Conservation (phyloP, 768 basidiomycete species). For the Kwoniella dejecticola region DNA sequence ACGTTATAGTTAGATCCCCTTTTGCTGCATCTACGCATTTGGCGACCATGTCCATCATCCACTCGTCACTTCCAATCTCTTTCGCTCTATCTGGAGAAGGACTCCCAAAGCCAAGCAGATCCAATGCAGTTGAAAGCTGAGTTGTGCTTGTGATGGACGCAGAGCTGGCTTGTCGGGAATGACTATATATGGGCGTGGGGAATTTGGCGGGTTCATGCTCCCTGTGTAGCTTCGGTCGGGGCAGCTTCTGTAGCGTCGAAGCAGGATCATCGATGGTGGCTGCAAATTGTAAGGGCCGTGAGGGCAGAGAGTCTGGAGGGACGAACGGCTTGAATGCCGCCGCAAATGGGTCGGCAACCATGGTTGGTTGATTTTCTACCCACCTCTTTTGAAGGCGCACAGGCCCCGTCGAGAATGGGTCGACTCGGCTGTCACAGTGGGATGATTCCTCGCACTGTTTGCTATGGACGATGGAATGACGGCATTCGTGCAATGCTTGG, state of each 20-base stretch:
- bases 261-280: constrained; percentile 29
- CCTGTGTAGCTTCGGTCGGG: constrained; percentile 25
- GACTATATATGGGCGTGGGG: constrained; percentile 31
- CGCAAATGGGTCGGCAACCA: constrained; percentile 33
- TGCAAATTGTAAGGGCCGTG: constrained; percentile 22
- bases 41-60: constrained; percentile 44
- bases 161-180: constrained; percentile 17
- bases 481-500: too few species aligned
- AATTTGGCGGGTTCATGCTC: constrained; percentile 14
- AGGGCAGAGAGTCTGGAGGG: constrained; percentile 6
- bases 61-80: constrained; percentile 45
- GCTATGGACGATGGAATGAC: too few species aligned
- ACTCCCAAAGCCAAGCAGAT: neutral
- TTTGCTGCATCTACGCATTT: constrained; percentile 40
- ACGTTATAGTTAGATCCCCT: constrained; percentile 30
- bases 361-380: too few species aligned
- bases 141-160: neutral
- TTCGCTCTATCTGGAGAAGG: neutral
- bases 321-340: constrained; percentile 35
- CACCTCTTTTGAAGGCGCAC: too few species aligned
- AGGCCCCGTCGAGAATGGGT: neutral
- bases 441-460: too few species aligned
- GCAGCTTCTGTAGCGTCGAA: constrained; percentile 11
- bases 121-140: neutral
- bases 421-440: too few species aligned